These are phyloP conservation scores for Entomophthora muscae DNA, from an alignment of 371 early-diverging fungal species.

Conservation along the genomic window DNA sequence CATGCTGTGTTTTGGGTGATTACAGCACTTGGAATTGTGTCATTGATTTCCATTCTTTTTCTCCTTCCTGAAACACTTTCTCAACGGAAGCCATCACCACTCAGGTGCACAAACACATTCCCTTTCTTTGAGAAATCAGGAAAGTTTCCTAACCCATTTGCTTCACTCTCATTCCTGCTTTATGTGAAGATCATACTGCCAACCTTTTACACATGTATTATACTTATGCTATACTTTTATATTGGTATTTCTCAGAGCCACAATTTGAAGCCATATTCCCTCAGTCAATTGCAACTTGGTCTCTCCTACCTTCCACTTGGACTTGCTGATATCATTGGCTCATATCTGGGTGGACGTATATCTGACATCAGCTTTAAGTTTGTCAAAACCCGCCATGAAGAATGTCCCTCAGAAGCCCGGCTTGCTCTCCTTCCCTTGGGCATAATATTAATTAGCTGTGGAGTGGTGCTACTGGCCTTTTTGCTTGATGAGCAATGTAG, in stretches of 20 bases:
- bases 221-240: constrained; percentile 31
- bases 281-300: constrained; percentile 22
- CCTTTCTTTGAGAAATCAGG: neutral
- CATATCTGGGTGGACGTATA: constrained; percentile 19
- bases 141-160: constrained; percentile 13
- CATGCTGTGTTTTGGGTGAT: neutral
- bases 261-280: constrained; percentile 15
- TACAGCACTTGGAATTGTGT: neutral
- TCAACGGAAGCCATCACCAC: constrained; percentile 45
- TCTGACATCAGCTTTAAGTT: constrained; percentile 16
- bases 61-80: too few relatives aligned
- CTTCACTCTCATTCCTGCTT: constrained; percentile 19
- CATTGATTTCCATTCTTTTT: neutral
- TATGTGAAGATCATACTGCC: constrained; percentile 24
- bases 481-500: constrained; percentile 17
- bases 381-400: neutral
- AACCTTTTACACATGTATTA: constrained; percentile 26
- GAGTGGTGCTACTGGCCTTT: constrained; percentile 25
- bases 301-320: constrained; percentile 24
- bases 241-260: constrained; percentile 21
- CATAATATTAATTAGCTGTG: constrained; percentile 18
- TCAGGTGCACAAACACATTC: neutral
- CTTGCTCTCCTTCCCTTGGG: constrained; percentile 21
- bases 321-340: constrained; percentile 26
- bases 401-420: constrained; percentile 15